phyloP scores from a whole-genome alignment of 1,284 basidiomycete genomes.

The Sporisorium graminicola region DNA sequence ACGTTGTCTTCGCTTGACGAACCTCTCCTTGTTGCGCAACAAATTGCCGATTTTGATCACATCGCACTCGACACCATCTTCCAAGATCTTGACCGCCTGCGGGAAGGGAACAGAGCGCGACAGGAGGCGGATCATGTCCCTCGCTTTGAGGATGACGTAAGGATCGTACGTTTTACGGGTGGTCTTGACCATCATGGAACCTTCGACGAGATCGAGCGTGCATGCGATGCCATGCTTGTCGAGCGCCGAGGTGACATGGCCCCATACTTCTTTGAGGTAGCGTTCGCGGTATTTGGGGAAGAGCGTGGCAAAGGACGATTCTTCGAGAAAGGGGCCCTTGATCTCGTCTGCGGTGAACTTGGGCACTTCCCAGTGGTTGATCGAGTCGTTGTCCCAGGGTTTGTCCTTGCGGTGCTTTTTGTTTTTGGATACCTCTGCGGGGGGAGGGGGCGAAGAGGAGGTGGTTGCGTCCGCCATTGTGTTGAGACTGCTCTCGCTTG shows the following conservation, averaged over 20 bases:
- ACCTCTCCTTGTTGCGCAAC: slow-evolving; percentile 95
- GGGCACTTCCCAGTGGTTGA: slow-evolving; percentile 97
- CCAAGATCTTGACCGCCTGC: slow-evolving; percentile 90
- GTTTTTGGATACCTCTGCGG: slow-evolving; percentile 55
- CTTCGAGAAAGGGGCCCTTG: slow-evolving; percentile 84
- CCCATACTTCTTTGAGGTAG: slow-evolving; percentile 94
- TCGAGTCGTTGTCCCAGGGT: slow-evolving; percentile 95
- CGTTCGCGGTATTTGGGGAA: slow-evolving; percentile 99
- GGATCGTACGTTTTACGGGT: slow-evolving; percentile 98
- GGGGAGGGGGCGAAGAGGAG: slow-evolving; percentile 15
- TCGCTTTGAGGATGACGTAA: slow-evolving; percentile 93
- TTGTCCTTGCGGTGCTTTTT: slow-evolving; percentile 68
- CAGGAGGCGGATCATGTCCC: slow-evolving; percentile 94
- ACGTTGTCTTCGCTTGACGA: slow-evolving; percentile 93
- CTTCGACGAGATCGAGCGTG: slow-evolving; percentile 93
- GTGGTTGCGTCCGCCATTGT: slow-evolving; percentile 15
- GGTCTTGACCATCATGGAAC: slow-evolving; percentile 96
- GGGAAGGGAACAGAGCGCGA: slow-evolving; percentile 86
- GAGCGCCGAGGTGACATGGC: slow-evolving; percentile 86
- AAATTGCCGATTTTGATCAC: slow-evolving; percentile 97
- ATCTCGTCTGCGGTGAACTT: slow-evolving; percentile 80
- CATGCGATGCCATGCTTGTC: slow-evolving; percentile 88
- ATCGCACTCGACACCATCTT: slow-evolving; percentile 91
- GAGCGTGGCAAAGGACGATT: slow-evolving; percentile 95
- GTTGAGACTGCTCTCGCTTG: not conserved